These are phyloP conservation scores for Tephrocybe sp. DNA, from an alignment of 768 basidiomycete genomes.

Conservation along the genomic window DNA sequence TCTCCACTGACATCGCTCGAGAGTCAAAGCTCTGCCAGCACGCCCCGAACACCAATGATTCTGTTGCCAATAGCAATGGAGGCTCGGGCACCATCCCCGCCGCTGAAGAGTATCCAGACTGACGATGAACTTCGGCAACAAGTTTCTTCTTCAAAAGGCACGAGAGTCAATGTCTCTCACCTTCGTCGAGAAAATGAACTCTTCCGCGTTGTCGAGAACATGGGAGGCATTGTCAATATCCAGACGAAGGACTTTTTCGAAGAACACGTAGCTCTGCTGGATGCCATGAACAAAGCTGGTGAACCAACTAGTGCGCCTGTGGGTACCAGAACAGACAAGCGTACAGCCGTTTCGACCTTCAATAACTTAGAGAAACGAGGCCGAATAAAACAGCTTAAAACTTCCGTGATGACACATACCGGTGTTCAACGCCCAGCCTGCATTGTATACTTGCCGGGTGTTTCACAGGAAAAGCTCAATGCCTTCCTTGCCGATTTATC, in stretches of 20 bases:
- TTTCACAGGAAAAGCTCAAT: constrained; percentile 52
- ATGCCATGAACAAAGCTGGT: constrained; percentile 53
- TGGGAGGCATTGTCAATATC: constrained; percentile 68
- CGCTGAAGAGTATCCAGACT: neutral
- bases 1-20: neutral
- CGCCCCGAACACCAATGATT: neutral
- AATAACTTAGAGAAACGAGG: constrained; percentile 63
- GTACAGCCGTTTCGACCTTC: constrained; percentile 63
- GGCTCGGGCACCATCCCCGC: neutral
- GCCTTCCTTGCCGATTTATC: constrained; percentile 58
- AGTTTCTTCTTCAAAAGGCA: constrained; percentile 6
- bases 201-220: constrained; percentile 58
- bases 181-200: constrained; percentile 83
- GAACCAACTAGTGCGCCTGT: constrained; percentile 71
- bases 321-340: constrained; percentile 72
- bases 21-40: neutral
- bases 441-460: constrained; percentile 65
- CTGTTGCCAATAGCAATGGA: neutral
- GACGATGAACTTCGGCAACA: constrained; percentile 1
- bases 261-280: constrained; percentile 63
- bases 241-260: constrained; percentile 71
- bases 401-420: constrained; percentile 57
- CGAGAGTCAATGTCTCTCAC: constrained; percentile 71
- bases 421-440: constrained; percentile 59
- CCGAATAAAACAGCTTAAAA: constrained; percentile 69